Conservation (phyloP, 306 rosid genomes). For the Rosa lucieae region DNA sequence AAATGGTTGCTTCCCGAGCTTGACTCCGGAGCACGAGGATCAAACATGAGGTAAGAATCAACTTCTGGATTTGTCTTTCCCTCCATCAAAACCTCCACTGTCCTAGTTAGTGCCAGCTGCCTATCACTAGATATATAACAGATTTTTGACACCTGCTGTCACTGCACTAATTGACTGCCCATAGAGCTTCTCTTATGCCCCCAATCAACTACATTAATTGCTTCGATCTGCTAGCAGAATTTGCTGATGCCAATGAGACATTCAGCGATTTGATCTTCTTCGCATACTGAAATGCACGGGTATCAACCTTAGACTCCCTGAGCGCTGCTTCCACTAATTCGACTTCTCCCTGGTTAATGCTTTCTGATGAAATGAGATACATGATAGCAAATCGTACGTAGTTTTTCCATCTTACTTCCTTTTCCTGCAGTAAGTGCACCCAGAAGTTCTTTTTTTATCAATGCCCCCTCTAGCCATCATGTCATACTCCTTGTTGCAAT, state of each 20-base stretch:
- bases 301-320: constrained; percentile 78
- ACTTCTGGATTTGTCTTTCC: constrained; percentile 94
- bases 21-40: constrained; percentile 90
- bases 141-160: constrained; percentile 95
- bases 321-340: constrained; percentile 85
- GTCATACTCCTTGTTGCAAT: constrained; percentile 92
- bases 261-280: constrained; percentile 90
- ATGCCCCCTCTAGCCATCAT: constrained; percentile 92
- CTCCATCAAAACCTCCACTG: constrained; percentile 91
- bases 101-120: constrained; percentile 89
- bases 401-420: constrained; percentile 88
- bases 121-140: constrained; percentile 68
- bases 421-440: constrained; percentile 65
- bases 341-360: constrained; percentile 71
- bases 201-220: constrained; percentile 85
- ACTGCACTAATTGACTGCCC: constrained; percentile 91
- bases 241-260: constrained; percentile 79
- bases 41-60: constrained; percentile 71
- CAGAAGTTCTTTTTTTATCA: constrained; percentile 70
- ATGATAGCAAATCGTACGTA: constrained; percentile 75
- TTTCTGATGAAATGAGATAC: constrained; percentile 83
- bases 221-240: constrained; percentile 71
- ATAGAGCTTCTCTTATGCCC: constrained; percentile 75
- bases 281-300: constrained; percentile 89
- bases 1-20: constrained; percentile 75